These are phyloP conservation scores for Cladosporium sp. DNA, from an alignment of 2,329 filamentous ascomycete genomes.

Conservation along the genomic window DNA sequence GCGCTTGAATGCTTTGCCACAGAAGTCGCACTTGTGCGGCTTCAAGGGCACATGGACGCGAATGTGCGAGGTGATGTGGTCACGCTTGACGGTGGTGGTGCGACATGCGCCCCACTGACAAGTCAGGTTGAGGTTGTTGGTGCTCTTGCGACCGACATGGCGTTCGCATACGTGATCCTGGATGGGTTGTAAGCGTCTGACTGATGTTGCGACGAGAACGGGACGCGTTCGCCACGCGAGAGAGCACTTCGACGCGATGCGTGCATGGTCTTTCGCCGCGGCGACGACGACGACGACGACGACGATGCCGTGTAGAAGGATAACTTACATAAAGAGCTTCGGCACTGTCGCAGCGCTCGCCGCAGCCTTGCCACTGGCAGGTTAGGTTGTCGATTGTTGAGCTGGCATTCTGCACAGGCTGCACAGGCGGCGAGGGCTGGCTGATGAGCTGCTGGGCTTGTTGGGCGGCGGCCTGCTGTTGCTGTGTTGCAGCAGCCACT, in stretches of 20 bases:
- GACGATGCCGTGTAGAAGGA: background rate
- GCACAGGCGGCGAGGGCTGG: constrained; percentile 31
- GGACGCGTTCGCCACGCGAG: background rate
- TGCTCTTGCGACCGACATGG: constrained; percentile 97
- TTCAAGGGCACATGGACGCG: constrained; percentile 98
- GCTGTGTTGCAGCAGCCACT: constrained; percentile 4
- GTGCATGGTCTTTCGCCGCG: background rate
- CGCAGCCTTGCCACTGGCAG: constrained; percentile 64
- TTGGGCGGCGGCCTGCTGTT: constrained; percentile 30
- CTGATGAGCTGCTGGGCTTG: constrained; percentile 27
- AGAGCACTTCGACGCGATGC: background rate
- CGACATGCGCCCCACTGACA: constrained; percentile 97
- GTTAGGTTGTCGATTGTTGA: constrained; percentile 48
- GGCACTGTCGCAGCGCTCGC: constrained; percentile 58
- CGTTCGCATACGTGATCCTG: constrained; percentile 98
- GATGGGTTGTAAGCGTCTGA: constrained; percentile 18
- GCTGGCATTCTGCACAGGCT: constrained; percentile 31
- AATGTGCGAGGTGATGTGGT: constrained; percentile 98
- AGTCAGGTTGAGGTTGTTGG: constrained; percentile 95
- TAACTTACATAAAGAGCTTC: constrained; percentile 62
- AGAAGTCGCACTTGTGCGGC: constrained; percentile 98
- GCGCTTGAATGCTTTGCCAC: constrained; percentile 97
- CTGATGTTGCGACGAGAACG: background rate
- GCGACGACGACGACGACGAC: background rate
- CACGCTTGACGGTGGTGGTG: constrained; percentile 96